phyloP scores from a whole-genome alignment of 129 eudicot species.

The Lonicera japonica region DNA sequence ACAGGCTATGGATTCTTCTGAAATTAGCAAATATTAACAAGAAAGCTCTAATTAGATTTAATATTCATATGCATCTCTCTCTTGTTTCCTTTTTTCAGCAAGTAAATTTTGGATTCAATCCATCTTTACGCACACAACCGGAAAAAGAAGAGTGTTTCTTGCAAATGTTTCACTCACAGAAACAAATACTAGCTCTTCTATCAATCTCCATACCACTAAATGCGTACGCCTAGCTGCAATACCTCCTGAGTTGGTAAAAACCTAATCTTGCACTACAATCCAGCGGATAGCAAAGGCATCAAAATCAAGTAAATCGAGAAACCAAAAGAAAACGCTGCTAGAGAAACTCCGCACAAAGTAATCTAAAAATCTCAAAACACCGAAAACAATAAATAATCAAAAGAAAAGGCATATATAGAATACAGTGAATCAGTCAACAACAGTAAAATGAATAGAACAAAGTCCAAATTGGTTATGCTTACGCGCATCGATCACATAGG shows the following conservation, averaged over 20 bases:
- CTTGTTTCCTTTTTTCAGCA: no score
- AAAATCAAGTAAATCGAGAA: neutral
- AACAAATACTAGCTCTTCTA: no score
- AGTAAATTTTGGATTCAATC: neutral
- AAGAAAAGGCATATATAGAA: conserved; percentile 3
- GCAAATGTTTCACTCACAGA: no score
- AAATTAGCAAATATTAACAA: neutral
- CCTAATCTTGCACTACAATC: neutral
- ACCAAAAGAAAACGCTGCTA: neutral
- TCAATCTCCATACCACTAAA: neutral
- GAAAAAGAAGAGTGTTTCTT: no score
- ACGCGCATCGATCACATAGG: conserved; percentile 83
- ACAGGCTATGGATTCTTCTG: no score
- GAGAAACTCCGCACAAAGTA: conserved; percentile 1
- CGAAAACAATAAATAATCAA: neutral
- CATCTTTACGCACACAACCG: neutral
- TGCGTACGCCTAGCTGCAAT: neutral
- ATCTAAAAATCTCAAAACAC: neutral
- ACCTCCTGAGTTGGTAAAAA: neutral
- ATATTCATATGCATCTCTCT: no score
- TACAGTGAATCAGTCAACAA: neutral
- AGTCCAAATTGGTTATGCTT: conserved; percentile 9
- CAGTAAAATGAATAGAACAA: neutral
- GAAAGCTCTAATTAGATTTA: neutral
- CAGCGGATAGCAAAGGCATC: neutral